These are phyloP conservation scores for Calonectria crousiana DNA, from an alignment of 2,329 filamentous ascomycete species.

Conservation along the genomic window DNA sequence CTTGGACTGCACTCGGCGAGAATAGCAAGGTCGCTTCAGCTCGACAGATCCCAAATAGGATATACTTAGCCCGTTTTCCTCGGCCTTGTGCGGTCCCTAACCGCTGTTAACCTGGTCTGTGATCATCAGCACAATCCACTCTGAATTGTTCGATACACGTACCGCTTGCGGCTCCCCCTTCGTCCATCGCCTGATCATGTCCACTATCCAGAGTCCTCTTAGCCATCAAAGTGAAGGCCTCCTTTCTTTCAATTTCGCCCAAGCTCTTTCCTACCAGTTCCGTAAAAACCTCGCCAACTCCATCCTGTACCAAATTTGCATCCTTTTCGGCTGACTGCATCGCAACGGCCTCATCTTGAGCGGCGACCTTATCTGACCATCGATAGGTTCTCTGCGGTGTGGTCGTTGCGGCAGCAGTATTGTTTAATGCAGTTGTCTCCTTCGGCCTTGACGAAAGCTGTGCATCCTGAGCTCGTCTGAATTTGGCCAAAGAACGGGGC, in stretches of 20 bases:
- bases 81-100: conserved; percentile 37
- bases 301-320: neutral
- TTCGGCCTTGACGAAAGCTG: conserved; percentile 31
- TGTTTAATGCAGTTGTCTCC: conserved; percentile 19
- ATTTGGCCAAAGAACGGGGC: conserved; percentile 51
- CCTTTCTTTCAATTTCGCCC: conserved; percentile 28
- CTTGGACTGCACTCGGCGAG: conserved; percentile 60
- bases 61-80: conserved; percentile 26
- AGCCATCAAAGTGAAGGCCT: conserved; percentile 37
- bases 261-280: neutral
- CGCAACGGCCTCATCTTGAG: conserved; percentile 32
- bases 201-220: conserved; percentile 35
- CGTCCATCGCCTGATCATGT: neutral
- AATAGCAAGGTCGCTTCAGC: conserved; percentile 54
- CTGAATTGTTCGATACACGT: conserved; percentile 16
- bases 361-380: conserved; percentile 48
- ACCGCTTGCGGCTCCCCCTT: conserved; percentile 26
- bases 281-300: neutral
- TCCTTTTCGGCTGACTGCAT: conserved; percentile 1
- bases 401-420: conserved; percentile 16
- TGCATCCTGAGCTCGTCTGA: conserved; percentile 19
- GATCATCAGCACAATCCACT: conserved; percentile 20
- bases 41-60: conserved; percentile 34
- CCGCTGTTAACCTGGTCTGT: conserved; percentile 34
- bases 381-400: conserved; percentile 35